Evolutionary conservation across 352 stramenopile genomes (phyloP).

Genomic region (Detonula confervacea): DNA sequence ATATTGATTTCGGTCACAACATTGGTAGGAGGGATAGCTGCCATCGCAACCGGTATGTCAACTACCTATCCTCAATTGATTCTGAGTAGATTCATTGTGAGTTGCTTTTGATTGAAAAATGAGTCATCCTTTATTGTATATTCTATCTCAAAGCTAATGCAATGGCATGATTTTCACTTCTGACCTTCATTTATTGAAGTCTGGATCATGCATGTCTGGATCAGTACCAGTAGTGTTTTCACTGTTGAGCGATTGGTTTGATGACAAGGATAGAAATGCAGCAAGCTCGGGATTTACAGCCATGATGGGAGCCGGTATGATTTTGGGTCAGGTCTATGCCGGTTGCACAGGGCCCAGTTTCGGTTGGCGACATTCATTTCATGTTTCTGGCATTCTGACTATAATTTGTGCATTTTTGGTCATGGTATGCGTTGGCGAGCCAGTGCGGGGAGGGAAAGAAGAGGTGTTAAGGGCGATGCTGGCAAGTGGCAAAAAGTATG

Average conservation of each 20-base stretch:
- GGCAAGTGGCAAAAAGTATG: slow-evolving; percentile 62
- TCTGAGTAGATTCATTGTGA: slow-evolving; percentile 58
- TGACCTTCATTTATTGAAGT: background rate
- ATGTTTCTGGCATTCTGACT: slow-evolving; percentile 40
- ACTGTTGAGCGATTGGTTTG: slow-evolving; percentile 77
- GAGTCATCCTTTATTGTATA: no score
- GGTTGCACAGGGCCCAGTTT: slow-evolving; percentile 47
- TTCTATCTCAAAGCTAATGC: no score
- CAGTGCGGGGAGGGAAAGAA: slow-evolving; percentile 73
- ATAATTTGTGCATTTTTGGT: slow-evolving; percentile 49
- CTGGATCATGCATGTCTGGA: slow-evolving; percentile 68
- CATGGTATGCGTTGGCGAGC: slow-evolving; percentile 61
- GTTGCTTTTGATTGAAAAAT: no score
- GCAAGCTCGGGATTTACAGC: slow-evolving; percentile 68
- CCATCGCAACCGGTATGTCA: slow-evolving; percentile 45
- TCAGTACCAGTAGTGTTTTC: slow-evolving; percentile 74
- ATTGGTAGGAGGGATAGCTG: slow-evolving; percentile 41
- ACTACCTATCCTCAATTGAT: slow-evolving; percentile 63
- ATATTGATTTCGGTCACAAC: slow-evolving; percentile 62
- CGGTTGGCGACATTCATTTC: slow-evolving; percentile 73
- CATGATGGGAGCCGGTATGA: slow-evolving; percentile 79
- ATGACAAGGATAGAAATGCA: slow-evolving; percentile 69
- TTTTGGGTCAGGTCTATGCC: slow-evolving; percentile 75
- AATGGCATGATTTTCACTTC: background rate
- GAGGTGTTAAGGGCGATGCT: slow-evolving; percentile 69